A percentile compares a stretch with the other conserved stretches of the same genome.
These are phyloP conservation scores for Berberis thunbergii DNA, from an alignment of 164 flowering plant genomes.

Conservation along the genomic window DNA sequence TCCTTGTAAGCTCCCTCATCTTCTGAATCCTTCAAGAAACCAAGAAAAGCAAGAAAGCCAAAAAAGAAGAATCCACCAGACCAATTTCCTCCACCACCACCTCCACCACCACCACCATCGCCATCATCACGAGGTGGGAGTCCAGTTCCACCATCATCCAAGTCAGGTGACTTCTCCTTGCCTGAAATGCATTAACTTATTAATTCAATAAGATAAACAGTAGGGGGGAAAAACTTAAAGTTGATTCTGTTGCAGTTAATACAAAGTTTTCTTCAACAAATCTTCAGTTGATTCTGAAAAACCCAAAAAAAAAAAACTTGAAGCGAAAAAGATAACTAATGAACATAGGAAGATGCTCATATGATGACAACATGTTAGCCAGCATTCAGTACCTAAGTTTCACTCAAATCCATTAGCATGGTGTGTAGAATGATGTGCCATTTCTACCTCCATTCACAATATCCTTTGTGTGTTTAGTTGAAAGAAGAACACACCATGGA, in stretches of 20 bases:
- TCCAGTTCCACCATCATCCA: constrained; percentile 87
- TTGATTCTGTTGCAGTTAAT: neutral
- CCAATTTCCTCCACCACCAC: constrained; percentile 62
- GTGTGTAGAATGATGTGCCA: no score
- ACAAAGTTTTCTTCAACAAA: neutral
- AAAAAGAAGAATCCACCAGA: constrained; percentile 86
- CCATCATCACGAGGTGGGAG: constrained; percentile 89
- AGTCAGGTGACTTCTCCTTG: constrained; percentile 71
- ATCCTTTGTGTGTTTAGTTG: no score
- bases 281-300: no score
- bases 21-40: constrained; percentile 76
- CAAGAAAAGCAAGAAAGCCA: constrained; percentile 81
- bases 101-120: constrained; percentile 90
- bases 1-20: constrained; percentile 40
- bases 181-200: constrained; percentile 27
- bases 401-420: no score
- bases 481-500: neutral
- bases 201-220: neutral
- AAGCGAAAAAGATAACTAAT: no score
- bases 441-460: no score
- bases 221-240: neutral
- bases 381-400: no score
- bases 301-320: no score
- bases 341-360: no score
- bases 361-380: no score